A percentile compares a stretch with the other conserved stretches of the same genome.
These are phyloP conservation scores for Penicillium polonicum DNA, from an alignment of 2,329 filamentous ascomycete species.

Conservation along the genomic window DNA sequence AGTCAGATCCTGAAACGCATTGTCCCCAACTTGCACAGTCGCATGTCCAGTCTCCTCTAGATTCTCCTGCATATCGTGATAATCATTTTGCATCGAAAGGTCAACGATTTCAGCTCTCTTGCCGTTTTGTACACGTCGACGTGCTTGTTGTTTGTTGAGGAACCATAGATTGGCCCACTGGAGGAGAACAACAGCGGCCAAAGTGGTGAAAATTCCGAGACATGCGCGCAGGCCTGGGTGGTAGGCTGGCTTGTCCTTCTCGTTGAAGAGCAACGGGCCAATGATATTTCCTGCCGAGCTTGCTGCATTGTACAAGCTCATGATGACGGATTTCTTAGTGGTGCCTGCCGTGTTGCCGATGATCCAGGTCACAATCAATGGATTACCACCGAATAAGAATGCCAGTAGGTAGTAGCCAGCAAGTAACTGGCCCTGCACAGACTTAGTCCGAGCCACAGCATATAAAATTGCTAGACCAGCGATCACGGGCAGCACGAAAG, in stretches of 20 bases:
- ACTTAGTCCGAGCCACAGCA: slow-evolving; percentile 46
- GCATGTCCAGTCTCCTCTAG: slow-evolving; percentile 17
- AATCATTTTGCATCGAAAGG: slow-evolving; percentile 59
- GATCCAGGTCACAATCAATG: slow-evolving; percentile 67
- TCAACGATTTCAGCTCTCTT: slow-evolving; percentile 62
- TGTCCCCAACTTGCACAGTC: slow-evolving; percentile 44
- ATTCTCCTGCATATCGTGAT: slow-evolving; percentile 34
- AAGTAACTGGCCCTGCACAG: slow-evolving; percentile 52
- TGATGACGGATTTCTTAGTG: slow-evolving; percentile 65
- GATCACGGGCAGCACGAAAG: slow-evolving; percentile 60
- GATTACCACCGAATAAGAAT: slow-evolving; percentile 66
- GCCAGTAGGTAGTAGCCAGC: slow-evolving; percentile 65
- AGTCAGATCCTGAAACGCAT: slow-evolving; percentile 60
- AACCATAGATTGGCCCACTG: slow-evolving; percentile 57
- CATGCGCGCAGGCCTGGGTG: slow-evolving; percentile 57
- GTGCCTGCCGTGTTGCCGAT: slow-evolving; percentile 67
- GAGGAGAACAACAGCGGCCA: slow-evolving; percentile 54
- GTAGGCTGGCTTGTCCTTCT: slow-evolving; percentile 59
- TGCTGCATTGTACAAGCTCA: slow-evolving; percentile 64
- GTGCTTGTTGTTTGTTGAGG: slow-evolving; percentile 55
- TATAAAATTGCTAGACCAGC: slow-evolving; percentile 58
- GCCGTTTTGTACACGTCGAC: slow-evolving; percentile 56
- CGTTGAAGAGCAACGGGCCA: slow-evolving; percentile 62
- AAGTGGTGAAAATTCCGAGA: slow-evolving; percentile 45
- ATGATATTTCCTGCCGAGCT: slow-evolving; percentile 65